Conservation (phyloP, 108 stramenopile species). For the Fragilariopsis cylindrus region DNA sequence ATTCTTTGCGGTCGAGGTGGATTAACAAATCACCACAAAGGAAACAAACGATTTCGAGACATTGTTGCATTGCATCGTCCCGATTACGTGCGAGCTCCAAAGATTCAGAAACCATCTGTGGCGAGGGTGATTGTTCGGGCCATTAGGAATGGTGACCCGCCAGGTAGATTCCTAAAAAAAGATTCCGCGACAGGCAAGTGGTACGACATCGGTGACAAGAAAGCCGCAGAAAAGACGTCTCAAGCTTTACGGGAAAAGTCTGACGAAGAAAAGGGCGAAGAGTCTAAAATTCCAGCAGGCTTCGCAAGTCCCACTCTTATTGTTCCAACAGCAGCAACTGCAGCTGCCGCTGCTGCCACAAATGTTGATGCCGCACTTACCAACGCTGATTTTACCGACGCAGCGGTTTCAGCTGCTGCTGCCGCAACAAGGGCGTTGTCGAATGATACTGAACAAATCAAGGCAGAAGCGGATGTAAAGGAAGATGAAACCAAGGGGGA, state of each 20-base stretch:
- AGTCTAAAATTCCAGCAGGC: slow-evolving; percentile 2
- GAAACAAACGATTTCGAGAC: slow-evolving; percentile 82
- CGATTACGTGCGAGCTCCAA: slow-evolving; percentile 72
- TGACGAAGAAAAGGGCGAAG: slow-evolving; percentile 24
- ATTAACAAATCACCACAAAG: slow-evolving; percentile 80
- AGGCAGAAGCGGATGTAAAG: background rate
- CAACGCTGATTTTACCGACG: slow-evolving; percentile 4
- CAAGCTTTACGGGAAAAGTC: slow-evolving; percentile 73
- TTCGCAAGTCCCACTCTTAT: slow-evolving; percentile 19
- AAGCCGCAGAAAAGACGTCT: slow-evolving; percentile 59
- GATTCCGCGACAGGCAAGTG: slow-evolving; percentile 65
- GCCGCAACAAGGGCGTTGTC: slow-evolving; percentile 9
- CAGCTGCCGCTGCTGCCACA: slow-evolving; percentile 2
- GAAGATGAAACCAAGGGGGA: slow-evolving; percentile 9
- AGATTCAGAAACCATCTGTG: slow-evolving; percentile 80
- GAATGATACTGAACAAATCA: background rate
- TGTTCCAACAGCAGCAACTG: slow-evolving; percentile 5
- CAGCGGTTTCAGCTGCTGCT: slow-evolving; percentile 13
- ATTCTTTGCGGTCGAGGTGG: slow-evolving; percentile 73
- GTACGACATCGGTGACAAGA: slow-evolving; percentile 81
- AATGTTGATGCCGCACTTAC: slow-evolving; percentile 13
- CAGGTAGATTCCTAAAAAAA: slow-evolving; percentile 82
- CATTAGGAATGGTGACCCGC: slow-evolving; percentile 83
- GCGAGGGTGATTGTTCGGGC: slow-evolving; percentile 77
- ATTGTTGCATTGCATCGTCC: slow-evolving; percentile 75